Percentiles rank a stretch among this genome's conserved stretches.
Evolutionary conservation across 768 basidiomycete species (phyloP).

Genomic region (Panaeolus papilionaceus): DNA sequence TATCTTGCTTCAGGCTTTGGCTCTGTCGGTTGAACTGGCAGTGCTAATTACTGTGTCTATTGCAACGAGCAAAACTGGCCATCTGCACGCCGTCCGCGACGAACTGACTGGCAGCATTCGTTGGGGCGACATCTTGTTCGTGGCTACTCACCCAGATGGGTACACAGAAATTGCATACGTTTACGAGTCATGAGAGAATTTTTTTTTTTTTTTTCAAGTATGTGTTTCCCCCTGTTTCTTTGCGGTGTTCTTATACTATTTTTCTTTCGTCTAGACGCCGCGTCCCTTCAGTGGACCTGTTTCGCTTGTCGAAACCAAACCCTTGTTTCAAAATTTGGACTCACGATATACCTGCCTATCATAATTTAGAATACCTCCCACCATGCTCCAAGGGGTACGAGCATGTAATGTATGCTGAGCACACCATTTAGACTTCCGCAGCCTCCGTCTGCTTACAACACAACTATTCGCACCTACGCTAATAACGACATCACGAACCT

Average conservation of each 20-base stretch:
- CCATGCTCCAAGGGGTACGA: constrained; percentile 12
- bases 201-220: neutral
- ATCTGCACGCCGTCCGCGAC: neutral
- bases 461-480: neutral
- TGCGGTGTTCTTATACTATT: neutral
- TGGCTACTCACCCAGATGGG: constrained; percentile 5
- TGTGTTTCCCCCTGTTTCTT: neutral
- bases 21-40: constrained; percentile 46
- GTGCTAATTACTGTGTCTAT: constrained; percentile 40
- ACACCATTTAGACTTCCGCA: neutral
- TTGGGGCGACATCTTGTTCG: neutral
- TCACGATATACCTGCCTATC: neutral
- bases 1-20: constrained; percentile 44
- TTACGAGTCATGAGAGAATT: neutral
- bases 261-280: neutral
- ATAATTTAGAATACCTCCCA: neutral
- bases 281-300: neutral
- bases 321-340: neutral
- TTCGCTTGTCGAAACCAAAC: neutral
- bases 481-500: neutral
- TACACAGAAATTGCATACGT: constrained; percentile 7
- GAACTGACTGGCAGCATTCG: constrained; percentile 1
- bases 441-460: neutral
- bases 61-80: constrained; percentile 16
- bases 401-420: neutral